Evolutionary conservation across 1,139 yeast genomes (phyloP), one percentile per base, ranked within the genome.

Genomic region (Saccharomyces hybrid): DNA sequence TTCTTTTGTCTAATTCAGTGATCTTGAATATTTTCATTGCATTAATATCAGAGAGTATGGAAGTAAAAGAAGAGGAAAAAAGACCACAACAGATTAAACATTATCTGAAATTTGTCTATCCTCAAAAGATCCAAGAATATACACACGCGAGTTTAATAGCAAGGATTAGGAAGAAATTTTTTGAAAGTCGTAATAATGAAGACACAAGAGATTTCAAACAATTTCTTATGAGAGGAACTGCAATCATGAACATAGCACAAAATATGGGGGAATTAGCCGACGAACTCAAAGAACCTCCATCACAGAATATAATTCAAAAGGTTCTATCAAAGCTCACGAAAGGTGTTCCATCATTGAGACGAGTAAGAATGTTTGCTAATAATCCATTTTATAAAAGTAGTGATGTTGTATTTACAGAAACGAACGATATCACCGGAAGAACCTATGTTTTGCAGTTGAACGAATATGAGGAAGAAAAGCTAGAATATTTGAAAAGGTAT

Each of bases 11-110:
- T 5, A 88, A 88, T 70, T 83, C 86, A 69, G 81, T 93, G 47
- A 75, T 91, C 9, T 73, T 91, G 71, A 90, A 88, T 67, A 81
- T 91, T 78, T 93, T 91, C 80, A 86, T 93, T 77, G 97, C 97
- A 55, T 87, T 91, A 46, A 89, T 91, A 63, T 89, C 96, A 0
- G 84, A 84, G 59, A 84, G 93, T 54, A 80, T 93, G 66, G 89
- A 84, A 55, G 84, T 87, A 0, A 78, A 88, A 0, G 95, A 88
- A 54, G 79, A 77, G 44, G 86, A 83, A 23, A 89, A 89, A 68
- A 77, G 95, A 51, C 79, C 78, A 53, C 80, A 81, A 55, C 98
- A 93, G 64, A 83, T 91, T 26, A 73, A 79, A 51, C 89, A 85
- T 62, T 91, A 89, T 65, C 82, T 89, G 52, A 79, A 80, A 47